phyloP scores from a whole-genome alignment of 805 yeast genomes.

The Starmerella bacillaris region DNA sequence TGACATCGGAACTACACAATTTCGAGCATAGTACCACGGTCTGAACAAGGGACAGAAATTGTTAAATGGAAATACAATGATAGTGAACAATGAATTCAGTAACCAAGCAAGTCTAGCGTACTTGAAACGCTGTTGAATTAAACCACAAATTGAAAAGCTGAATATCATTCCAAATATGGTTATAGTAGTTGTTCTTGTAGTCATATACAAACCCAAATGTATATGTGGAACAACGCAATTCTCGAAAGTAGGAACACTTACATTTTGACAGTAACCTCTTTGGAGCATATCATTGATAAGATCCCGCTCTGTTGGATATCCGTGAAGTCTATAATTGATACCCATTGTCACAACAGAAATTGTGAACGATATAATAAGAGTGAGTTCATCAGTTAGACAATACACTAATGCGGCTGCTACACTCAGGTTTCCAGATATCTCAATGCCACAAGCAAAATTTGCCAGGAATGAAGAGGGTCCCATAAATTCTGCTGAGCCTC shows the following conservation, averaged over 20 bases:
- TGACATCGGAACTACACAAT: constrained; percentile 17
- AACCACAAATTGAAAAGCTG: constrained; percentile 13
- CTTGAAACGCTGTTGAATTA: constrained; percentile 9
- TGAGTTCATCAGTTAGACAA: constrained; percentile 9
- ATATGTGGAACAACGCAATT: constrained; percentile 14
- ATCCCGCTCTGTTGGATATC: constrained; percentile 10
- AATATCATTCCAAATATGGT: constrained; percentile 16
- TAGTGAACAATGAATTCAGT: constrained; percentile 15
- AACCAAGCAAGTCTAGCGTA: constrained; percentile 17
- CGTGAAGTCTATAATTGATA: constrained; percentile 17
- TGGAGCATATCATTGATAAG: constrained; percentile 8
- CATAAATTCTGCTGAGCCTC: constrained; percentile 15
- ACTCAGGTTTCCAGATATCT: constrained; percentile 18
- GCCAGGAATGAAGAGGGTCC: constrained; percentile 18
- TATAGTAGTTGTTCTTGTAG: constrained; percentile 13
- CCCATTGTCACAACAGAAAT: constrained; percentile 17
- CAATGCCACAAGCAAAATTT: constrained; percentile 16
- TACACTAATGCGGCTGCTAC: constrained; percentile 12
- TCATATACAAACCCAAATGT: constrained; percentile 16
- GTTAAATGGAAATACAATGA: constrained; percentile 14
- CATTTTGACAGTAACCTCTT: constrained; percentile 14
- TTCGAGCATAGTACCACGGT: constrained; percentile 15
- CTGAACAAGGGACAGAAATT: constrained; percentile 17
- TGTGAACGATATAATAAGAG: constrained; percentile 9
- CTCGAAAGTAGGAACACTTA: constrained; percentile 4